Percentiles rank a stretch among this genome's conserved stretches.
Conservation (phyloP, 2,329 filamentous ascomycete species). For the Orbilia quercus region DNA sequence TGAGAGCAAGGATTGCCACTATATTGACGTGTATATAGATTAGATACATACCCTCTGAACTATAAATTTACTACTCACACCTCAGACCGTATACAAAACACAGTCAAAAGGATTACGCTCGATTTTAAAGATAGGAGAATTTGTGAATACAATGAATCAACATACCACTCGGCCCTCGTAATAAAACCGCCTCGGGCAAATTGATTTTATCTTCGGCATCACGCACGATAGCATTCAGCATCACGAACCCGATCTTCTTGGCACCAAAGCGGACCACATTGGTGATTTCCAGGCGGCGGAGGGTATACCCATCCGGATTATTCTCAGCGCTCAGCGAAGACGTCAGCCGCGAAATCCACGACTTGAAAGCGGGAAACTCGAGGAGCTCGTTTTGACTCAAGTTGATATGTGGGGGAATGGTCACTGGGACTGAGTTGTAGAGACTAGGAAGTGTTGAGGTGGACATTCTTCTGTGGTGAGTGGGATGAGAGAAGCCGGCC, state of each 20-base stretch:
- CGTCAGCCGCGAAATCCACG: conserved; percentile 47
- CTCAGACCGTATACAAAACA: too few relatives aligned
- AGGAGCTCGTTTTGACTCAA: conserved; percentile 22
- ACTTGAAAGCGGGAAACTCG: conserved; percentile 49
- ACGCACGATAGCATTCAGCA: conserved; percentile 67
- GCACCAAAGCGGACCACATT: conserved; percentile 38
- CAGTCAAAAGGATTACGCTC: too few relatives aligned
- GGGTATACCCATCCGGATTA: conserved; percentile 44
- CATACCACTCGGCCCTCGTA: conserved; percentile 72
- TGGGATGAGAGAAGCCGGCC: neutral
- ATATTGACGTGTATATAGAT: conserved; percentile 42
- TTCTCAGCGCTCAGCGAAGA: conserved; percentile 38
- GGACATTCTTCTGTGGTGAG: conserved; percentile 20
- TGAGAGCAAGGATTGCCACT: conserved; percentile 40
- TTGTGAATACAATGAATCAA: conserved; percentile 58
- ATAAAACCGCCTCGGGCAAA: conserved; percentile 69
- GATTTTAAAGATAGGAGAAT: too few relatives aligned
- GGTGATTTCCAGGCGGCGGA: conserved; percentile 34
- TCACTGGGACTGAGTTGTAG: conserved; percentile 29
- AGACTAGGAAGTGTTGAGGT: conserved; percentile 17
- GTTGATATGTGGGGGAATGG: conserved; percentile 32
- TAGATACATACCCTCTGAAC: conserved; percentile 58
- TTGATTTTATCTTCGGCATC: conserved; percentile 66
- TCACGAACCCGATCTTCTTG: conserved; percentile 69
- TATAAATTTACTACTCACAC: too few relatives aligned